These are phyloP conservation scores for Megacollybia marginata DNA, from an alignment of 768 basidiomycete genomes.

Conservation along the genomic window DNA sequence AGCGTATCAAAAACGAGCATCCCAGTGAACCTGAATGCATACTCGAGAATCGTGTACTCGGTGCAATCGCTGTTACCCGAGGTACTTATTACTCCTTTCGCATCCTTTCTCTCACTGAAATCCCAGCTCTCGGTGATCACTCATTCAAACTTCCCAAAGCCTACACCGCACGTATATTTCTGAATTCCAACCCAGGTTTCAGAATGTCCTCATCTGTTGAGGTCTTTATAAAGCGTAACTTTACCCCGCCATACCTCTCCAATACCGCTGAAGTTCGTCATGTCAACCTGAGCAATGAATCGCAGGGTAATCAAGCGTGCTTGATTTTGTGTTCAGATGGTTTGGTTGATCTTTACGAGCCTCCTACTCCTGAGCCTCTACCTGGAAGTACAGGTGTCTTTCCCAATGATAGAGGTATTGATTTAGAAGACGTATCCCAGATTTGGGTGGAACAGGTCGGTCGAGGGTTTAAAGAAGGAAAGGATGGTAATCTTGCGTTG, in stretches of 20 bases:
- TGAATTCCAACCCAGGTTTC: slow-evolving; percentile 32
- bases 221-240: slow-evolving; percentile 36
- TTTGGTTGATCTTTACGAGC: slow-evolving; percentile 36
- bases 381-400: background rate
- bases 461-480: slow-evolving; percentile 12
- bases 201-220: slow-evolving; percentile 24
- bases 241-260: slow-evolving; percentile 48
- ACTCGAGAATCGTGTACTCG: slow-evolving; percentile 38
- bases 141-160: slow-evolving; percentile 43
- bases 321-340: slow-evolving; percentile 50
- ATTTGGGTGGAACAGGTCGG: background rate
- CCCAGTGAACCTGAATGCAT: slow-evolving; percentile 39
- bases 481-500: slow-evolving; percentile 21
- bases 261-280: slow-evolving; percentile 36
- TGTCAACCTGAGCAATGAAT: slow-evolving; percentile 18
- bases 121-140: slow-evolving; percentile 45
- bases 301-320: slow-evolving; percentile 16
- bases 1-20: slow-evolving; percentile 35
- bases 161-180: slow-evolving; percentile 41
- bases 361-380: background rate
- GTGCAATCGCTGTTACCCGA: slow-evolving; percentile 50
- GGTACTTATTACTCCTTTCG: slow-evolving; percentile 22
- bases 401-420: background rate
- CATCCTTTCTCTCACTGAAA: background rate
- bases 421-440: background rate